Evolutionary conservation across 306 rosid genomes (phyloP).

Genomic region (Dicorynia guianensis): DNA sequence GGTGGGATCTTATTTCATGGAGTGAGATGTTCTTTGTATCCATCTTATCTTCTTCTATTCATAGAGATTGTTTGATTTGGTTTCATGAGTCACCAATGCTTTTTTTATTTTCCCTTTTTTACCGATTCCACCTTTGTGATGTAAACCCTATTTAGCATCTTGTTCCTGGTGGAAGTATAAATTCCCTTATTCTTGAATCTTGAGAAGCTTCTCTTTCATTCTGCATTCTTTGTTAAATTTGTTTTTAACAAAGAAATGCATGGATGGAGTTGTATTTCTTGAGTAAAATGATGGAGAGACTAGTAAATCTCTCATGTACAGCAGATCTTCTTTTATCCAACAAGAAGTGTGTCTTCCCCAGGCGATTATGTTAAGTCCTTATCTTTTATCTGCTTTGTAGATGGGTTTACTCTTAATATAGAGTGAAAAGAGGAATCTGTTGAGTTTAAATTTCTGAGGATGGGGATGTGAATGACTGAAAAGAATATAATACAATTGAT

Average conservation of each 20-base stretch:
- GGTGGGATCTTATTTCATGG: slow-evolving; percentile 25
- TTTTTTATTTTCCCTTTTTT: neutral
- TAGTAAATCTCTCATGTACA: neutral
- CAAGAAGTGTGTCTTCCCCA: neutral
- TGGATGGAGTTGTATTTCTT: slow-evolving; percentile 27
- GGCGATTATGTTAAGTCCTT: neutral
- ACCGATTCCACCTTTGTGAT: slow-evolving; percentile 26
- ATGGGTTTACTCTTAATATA: neutral
- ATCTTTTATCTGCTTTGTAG: neutral
- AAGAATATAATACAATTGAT: neutral
- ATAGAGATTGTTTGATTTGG: slow-evolving; percentile 25
- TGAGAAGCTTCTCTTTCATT: slow-evolving; percentile 20
- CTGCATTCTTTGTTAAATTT: slow-evolving; percentile 24
- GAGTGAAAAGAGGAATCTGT: neutral
- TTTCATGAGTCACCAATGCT: slow-evolving; percentile 19
- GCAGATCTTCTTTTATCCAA: neutral
- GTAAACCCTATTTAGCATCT: neutral
- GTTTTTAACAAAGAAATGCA: slow-evolving; percentile 4
- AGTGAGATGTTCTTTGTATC: slow-evolving; percentile 13
- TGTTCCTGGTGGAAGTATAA: neutral
- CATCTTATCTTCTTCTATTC: neutral
- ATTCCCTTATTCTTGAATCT: slow-evolving; percentile 33
- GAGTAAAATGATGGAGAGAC: slow-evolving; percentile 28
- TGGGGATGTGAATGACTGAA: neutral
- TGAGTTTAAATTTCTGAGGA: neutral